phyloP scores from a whole-genome alignment of 768 basidiomycete genomes.

The Lactarius quietus region DNA sequence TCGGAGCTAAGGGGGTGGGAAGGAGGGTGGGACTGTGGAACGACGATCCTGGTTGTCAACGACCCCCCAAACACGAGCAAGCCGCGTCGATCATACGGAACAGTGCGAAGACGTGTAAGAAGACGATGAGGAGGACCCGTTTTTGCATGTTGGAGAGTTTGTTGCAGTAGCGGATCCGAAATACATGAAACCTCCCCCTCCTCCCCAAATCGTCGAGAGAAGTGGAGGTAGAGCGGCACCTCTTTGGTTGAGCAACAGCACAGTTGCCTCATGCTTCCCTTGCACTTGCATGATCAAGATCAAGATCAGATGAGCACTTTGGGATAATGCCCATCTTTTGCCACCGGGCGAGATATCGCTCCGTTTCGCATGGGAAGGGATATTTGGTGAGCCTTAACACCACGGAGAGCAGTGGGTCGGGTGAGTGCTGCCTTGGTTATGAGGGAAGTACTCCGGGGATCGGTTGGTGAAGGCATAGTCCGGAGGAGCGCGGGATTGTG shows the following conservation, averaged over 20 bases:
- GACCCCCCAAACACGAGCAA: conserved; percentile 18
- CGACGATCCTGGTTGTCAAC: conserved; percentile 22
- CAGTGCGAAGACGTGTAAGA: conserved; percentile 16
- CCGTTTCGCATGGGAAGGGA: not conserved
- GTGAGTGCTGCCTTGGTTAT: not conserved
- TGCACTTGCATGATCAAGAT: not conserved
- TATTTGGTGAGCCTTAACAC: conserved; percentile 2
- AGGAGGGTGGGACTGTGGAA: not conserved
- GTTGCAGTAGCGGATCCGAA: conserved; percentile 11
- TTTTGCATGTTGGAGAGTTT: conserved; percentile 10
- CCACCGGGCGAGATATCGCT: conserved; percentile 7
- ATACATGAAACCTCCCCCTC: not conserved
- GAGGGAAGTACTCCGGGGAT: conserved; percentile 6
- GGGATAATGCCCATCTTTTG: conserved; percentile 15
- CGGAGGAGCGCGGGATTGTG: conserved; percentile 1
- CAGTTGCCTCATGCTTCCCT: conserved; percentile 10
- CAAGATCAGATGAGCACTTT: conserved; percentile 1
- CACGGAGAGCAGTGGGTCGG: conserved; percentile 10
- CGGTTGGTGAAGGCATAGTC: conserved; percentile 1
- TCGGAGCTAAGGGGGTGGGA: conserved; percentile 11
- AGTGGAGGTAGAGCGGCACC: conserved; percentile 10
- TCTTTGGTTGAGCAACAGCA: conserved; percentile 3
- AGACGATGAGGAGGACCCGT: not conserved
- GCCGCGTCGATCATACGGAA: conserved; percentile 19
- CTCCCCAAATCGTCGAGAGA: not conserved